Base-by-base conservation (phyloP, 148 eudicot species). In the Vaccinium vitisidaea region DNA sequence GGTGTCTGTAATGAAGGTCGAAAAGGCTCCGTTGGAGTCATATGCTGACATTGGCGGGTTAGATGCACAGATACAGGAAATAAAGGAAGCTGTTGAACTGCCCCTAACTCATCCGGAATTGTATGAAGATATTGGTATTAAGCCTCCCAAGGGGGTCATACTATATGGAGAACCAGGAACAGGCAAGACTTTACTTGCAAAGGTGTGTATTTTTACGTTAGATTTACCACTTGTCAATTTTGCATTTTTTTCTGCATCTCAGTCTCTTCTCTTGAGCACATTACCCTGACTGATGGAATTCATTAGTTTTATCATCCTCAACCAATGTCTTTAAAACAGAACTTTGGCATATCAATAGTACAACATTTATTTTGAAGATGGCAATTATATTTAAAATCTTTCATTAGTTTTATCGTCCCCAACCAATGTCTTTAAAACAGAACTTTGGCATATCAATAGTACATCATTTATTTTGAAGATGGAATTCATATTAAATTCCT, bases 1-100 rank as follows among this genome's bases (percentile, higher is more conserved):
- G 99, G 99, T 96, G 63, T 96, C 99, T 27, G 99, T 96, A 8
- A 96, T 96, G 99, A 96, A 96, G 89, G 99, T 96, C 77, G 99
- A 96, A 91, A 96, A 96, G 85, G 99, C 99, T 63, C 99, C 99
- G 0, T 85, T 96, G 84, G 99, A 96, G 86, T 96, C 99, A 8
- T 96, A 96, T 89, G 99, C 99, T 84, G 99, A 96, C 75, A 96
- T 96, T 43, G 99, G 99, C 77, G 99, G 99, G 69, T 90, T 96
- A 67, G 99, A 96, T 90, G 94, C 99, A 55, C 99, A 96, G 87
- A 96, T 96, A 80, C 99, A 96, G 91, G 99, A 96, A 86, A 96
- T 96, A 27, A 96, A 96, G 87, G 99, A 96, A 90, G 99, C 99
- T 36, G 99, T 96, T 85, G 99, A 96, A 89, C 95, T 96, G 39